Evolutionary conservation across 2,329 filamentous ascomycete genomes (phyloP).

Genomic region (Exutisphaerella laricina): DNA sequence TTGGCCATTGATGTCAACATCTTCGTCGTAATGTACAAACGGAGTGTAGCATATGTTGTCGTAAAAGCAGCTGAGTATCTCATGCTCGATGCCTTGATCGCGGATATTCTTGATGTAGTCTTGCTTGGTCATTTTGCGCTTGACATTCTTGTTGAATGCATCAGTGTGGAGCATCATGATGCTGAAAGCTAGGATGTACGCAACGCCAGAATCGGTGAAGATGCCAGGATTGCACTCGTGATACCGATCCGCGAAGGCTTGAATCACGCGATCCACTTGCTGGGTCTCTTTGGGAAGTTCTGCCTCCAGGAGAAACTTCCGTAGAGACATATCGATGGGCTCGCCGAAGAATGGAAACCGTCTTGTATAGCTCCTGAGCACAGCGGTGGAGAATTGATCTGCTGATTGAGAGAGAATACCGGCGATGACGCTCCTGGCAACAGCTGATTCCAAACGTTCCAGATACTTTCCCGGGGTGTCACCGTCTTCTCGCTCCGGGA

Average conservation of each 20-base stretch:
- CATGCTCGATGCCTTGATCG: slow-evolving; percentile 85
- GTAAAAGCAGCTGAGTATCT: slow-evolving; percentile 92
- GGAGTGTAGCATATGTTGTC: slow-evolving; percentile 98
- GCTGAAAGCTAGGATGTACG: slow-evolving; percentile 98
- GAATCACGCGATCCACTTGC: slow-evolving; percentile 90
- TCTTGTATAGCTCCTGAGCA: slow-evolving; percentile 90
- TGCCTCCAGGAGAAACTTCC: slow-evolving; percentile 93
- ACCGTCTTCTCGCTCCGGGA: slow-evolving; percentile 77
- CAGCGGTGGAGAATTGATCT: slow-evolving; percentile 75
- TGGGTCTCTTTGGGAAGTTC: slow-evolving; percentile 96
- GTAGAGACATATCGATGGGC: slow-evolving; percentile 94
- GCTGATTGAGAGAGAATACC: slow-evolving; percentile 78
- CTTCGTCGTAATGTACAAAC: slow-evolving; percentile 96
- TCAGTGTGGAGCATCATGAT: slow-evolving; percentile 95
- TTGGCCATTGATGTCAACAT: slow-evolving; percentile 72
- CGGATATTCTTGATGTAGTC: slow-evolving; percentile 95
- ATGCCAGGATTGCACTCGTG: slow-evolving; percentile 98
- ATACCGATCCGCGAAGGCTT: slow-evolving; percentile 93
- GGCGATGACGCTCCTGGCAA: slow-evolving; percentile 77
- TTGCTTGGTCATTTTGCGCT: slow-evolving; percentile 94
- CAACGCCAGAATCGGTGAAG: slow-evolving; percentile 82
- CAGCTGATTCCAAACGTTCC: slow-evolving; percentile 70
- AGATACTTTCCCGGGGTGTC: slow-evolving; percentile 90
- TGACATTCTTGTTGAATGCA: slow-evolving; percentile 99
- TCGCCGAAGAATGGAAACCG: slow-evolving; percentile 94